A percentile compares a stretch with the other conserved stretches of the same genome.
phyloP scores from a whole-genome alignment of 129 eudicot genomes.

The Helianthus annuus region HanXRQr2.0-SUNRISE NC_035440.2:31144059-31144558 shows the following conservation, averaged over 20 bases:
- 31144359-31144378: conserved; percentile 76
- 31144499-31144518: conserved; percentile 17
- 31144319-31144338: conserved; percentile 74
- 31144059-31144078: background rate
- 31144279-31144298: conserved; percentile 94
- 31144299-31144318: conserved; percentile 78
- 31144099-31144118: conserved; percentile 9
- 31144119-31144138: conserved; percentile 4
- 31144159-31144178: background rate
- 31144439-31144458: conserved; percentile 32
- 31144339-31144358: conserved; percentile 81
- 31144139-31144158: conserved; percentile 1
- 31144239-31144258: background rate
- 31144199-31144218: background rate
- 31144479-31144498: conserved; percentile 50
- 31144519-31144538: conserved; percentile 26
- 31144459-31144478: conserved; percentile 70
- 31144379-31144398: conserved; percentile 71
- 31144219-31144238: background rate
- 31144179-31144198: conserved; percentile 10
- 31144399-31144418: conserved; percentile 58
- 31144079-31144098: background rate
- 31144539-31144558: background rate
- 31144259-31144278: conserved; percentile 87
- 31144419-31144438: conserved; percentile 39